These are phyloP conservation scores for Suillus cothurnatus DNA, from an alignment of 768 basidiomycete genomes.

Conservation along the genomic window DNA sequence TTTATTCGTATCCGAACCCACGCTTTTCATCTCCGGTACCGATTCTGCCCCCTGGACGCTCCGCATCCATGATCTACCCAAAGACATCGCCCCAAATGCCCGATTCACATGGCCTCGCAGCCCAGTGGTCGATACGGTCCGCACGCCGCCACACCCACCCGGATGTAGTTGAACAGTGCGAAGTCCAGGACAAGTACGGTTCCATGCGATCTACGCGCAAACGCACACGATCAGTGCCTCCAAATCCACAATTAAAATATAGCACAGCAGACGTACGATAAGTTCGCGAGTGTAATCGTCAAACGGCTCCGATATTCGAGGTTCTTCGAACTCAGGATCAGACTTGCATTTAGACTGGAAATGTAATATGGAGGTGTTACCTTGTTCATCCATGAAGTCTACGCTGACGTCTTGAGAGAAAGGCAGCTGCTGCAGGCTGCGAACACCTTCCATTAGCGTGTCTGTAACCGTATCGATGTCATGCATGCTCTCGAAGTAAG, in stretches of 20 bases:
- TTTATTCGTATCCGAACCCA: not conserved
- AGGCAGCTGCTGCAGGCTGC: not conserved
- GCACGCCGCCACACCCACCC: conserved; percentile 42
- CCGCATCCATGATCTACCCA: not conserved
- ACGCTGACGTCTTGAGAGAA: not conserved
- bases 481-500: conserved; percentile 5
- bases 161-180: conserved; percentile 44
- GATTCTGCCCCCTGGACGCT: not conserved
- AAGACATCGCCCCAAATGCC: not conserved
- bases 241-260: too few relatives aligned
- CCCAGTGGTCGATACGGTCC: not conserved
- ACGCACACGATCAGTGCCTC: not conserved
- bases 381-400: not conserved
- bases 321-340: not conserved
- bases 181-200: conserved; percentile 40
- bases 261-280: not conserved
- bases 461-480: conserved; percentile 22
- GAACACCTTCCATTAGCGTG: not conserved
- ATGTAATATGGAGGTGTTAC: not conserved
- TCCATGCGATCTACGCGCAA: conserved; percentile 42
- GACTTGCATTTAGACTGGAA: not conserved
- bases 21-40: not conserved
- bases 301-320: not conserved
- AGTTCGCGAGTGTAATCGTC: conserved; percentile 3
- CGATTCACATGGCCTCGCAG: not conserved